Percentiles rank a stretch among this genome's conserved stretches.
These are phyloP conservation scores for Myriosclerotinia curreyana DNA, from an alignment of 2,329 filamentous ascomycete species.

Conservation along the genomic window DNA sequence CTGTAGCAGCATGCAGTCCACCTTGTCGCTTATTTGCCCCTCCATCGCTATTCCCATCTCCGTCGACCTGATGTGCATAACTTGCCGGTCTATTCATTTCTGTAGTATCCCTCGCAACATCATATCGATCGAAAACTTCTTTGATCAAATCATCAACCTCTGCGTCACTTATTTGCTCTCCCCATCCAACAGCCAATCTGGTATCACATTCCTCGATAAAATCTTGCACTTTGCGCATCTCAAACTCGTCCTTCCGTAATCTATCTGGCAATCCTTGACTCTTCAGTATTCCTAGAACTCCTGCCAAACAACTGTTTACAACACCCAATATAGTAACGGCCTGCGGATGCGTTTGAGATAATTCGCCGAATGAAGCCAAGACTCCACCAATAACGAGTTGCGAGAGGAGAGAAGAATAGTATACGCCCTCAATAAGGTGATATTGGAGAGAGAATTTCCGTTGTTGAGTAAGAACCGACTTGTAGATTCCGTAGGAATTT, in stretches of 20 bases:
- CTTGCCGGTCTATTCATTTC: constrained; percentile 34
- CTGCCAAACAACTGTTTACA: constrained; percentile 60
- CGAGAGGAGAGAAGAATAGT: constrained; percentile 46
- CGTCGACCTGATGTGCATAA: constrained; percentile 47
- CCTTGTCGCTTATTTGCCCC: not conserved
- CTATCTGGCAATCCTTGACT: constrained; percentile 50
- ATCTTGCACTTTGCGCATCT: constrained; percentile 49
- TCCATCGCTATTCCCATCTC: not conserved
- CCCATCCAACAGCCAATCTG: constrained; percentile 40
- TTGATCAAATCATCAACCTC: constrained; percentile 32
- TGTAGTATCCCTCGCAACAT: constrained; percentile 33
- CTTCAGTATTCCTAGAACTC: constrained; percentile 55
- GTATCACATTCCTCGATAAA: constrained; percentile 55
- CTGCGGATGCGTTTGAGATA: constrained; percentile 48
- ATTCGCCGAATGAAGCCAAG: constrained; percentile 47
- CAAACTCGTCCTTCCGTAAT: constrained; percentile 47
- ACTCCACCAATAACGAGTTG: constrained; percentile 50
- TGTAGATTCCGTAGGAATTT: constrained; percentile 41
- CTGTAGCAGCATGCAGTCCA: not conserved
- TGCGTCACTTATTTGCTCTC: constrained; percentile 24
- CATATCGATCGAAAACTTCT: constrained; percentile 34
- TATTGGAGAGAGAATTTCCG: constrained; percentile 40
- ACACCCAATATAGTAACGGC: constrained; percentile 58
- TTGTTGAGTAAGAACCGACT: constrained; percentile 41
- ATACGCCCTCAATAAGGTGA: constrained; percentile 39